Evolutionary conservation across 805 yeast genomes (phyloP), one percentile per base, ranked within the genome.

Genomic region (Cyberlindnera japonica): DNA sequence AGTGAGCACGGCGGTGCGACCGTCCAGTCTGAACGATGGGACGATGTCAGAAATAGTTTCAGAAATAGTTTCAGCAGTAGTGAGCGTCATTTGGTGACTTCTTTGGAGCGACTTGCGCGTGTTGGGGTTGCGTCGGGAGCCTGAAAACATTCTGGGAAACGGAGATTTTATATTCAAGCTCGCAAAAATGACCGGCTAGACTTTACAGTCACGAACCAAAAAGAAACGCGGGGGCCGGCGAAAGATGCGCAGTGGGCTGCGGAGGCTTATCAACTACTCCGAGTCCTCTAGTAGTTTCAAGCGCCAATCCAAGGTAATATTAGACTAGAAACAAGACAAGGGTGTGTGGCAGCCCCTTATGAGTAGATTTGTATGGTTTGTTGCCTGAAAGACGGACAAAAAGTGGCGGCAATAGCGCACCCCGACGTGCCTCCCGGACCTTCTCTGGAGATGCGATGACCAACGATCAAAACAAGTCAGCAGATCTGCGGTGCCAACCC

Each of bases 1-100:
- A 26, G 93, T 84, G 48, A 84, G 67, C 33, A 84, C 70, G 30
- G 88, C 87, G 40, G 82, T 68, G 57, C 80, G 77, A 44, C 83
- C 83, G 55, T 80, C 87, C 46, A 81, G 68, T 65, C 85, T 74
- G 62, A 80, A 81, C 41, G 61, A 67, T 47, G 88, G 89, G 21
- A 81, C 56, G 31, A 56, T 42, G 40, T 47, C 44, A 6, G 43
- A 49, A 37, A 55, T 44, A 33, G 57, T 24, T 34, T 47, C 44
- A 6, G 43, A 49, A 37, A 55, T 44, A 33, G 57, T 24, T 34
- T 54, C 58, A 10, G 14, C 16, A 9, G 42, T 31, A 12, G 33
- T 10, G 30, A 36, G 38, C 18, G 47, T 43, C 47, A 43, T 43
- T 33, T 28, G 17, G 15, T 21, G 14, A 24, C 22, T 22, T 27